Conservation (phyloP, 805 yeast genomes). For the Alloascoidea hylecoeti region DNA sequence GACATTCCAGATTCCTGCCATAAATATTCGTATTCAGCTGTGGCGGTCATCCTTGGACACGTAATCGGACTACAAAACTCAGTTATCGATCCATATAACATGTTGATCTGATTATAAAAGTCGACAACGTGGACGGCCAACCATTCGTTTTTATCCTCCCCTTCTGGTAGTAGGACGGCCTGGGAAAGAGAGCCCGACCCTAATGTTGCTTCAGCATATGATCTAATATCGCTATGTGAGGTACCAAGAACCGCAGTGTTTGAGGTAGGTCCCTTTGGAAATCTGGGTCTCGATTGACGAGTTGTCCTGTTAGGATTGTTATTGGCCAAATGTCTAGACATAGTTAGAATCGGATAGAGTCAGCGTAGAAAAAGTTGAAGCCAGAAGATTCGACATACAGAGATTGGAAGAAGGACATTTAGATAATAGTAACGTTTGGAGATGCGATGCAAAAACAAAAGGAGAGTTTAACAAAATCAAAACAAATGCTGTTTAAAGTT, state of each 20-base stretch:
- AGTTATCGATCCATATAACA: conserved; percentile 91
- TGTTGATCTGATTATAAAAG: conserved; percentile 89
- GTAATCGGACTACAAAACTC: conserved; percentile 92
- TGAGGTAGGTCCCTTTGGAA: too few species aligned
- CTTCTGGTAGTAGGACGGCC: conserved; percentile 88
- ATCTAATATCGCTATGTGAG: conserved; percentile 63
- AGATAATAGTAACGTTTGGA: too few species aligned
- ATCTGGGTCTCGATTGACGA: too few species aligned
- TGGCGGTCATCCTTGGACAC: conserved; percentile 96
- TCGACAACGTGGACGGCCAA: conserved; percentile 96
- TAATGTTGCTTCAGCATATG: conserved; percentile 86
- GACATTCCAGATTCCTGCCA: conserved; percentile 68
- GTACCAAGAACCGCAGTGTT: conserved; percentile 16
- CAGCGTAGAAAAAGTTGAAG: too few species aligned
- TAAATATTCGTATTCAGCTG: conserved; percentile 89
- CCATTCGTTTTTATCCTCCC: conserved; percentile 91
- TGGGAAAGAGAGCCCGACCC: conserved; percentile 87
- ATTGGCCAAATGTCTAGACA: too few species aligned
- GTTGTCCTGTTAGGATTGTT: too few species aligned
- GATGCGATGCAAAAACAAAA: too few species aligned
- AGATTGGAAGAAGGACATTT: too few species aligned
- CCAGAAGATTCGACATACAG: too few species aligned
- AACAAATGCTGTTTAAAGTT: too few species aligned
- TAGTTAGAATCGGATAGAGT: too few species aligned
- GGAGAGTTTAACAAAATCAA: too few species aligned